Evolutionary conservation across 2,329 filamentous ascomycete species (phyloP).

Genomic region (Fusarium pseudograminearum): DNA sequence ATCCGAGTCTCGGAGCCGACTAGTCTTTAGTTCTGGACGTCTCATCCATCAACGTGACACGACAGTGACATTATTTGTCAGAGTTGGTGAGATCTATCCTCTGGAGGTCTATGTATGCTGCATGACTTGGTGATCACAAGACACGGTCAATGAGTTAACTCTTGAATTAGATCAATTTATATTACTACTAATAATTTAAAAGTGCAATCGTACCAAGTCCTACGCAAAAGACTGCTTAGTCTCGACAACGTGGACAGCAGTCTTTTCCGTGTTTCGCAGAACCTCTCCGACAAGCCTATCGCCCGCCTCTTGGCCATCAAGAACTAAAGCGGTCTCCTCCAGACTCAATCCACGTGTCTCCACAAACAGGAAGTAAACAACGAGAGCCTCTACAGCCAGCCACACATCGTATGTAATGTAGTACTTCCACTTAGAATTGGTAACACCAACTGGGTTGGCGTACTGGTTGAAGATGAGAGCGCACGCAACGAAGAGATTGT

Average conservation of each 20-base stretch:
- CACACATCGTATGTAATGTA: slow-evolving; percentile 22
- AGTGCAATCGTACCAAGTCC: rapidly evolving
- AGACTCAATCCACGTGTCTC: slow-evolving; percentile 10
- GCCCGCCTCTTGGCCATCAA: slow-evolving; percentile 52
- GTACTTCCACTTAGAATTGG: slow-evolving; percentile 13
- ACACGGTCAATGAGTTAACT: rapidly evolving
- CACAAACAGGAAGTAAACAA: slow-evolving; percentile 23
- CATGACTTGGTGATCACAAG: background rate
- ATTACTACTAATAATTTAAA: background rate
- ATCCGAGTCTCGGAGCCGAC: background rate
- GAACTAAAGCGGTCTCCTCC: slow-evolving; percentile 16
- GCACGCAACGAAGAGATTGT: slow-evolving; percentile 11
- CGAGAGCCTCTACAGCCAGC: slow-evolving; percentile 12
- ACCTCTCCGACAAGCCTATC: slow-evolving; percentile 21
- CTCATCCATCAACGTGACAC: background rate
- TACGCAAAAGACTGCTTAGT: background rate
- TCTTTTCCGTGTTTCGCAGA: slow-evolving; percentile 9
- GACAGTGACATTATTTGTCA: background rate
- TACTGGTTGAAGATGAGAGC: slow-evolving; percentile 23
- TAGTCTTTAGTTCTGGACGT: background rate
- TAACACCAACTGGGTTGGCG: slow-evolving; percentile 17
- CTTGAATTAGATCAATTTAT: background rate
- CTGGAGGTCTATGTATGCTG: rapidly evolving
- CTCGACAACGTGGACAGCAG: slow-evolving; percentile 4
- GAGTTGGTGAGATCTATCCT: rapidly evolving